Evolutionary conservation across 768 basidiomycete species (phyloP), one percentile per base, ranked within the genome.

Genomic region (Sarcodon aspratus): DNA sequence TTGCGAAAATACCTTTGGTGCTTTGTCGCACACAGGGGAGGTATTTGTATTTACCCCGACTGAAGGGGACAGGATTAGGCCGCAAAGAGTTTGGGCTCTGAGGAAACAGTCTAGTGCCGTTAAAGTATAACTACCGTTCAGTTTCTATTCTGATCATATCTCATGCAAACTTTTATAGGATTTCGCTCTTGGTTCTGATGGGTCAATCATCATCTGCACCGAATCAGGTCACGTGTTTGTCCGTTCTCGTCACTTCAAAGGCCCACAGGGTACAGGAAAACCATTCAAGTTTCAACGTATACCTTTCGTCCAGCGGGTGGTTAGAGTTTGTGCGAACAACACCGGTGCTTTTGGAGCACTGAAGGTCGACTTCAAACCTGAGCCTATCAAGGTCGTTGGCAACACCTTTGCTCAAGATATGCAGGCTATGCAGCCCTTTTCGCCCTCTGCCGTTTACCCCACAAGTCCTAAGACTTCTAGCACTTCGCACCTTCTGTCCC

Each of bases 141-240:
- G 21, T 10, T 17, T 13, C 12, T 32, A 13, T 21, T 37, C 4
- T 12, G 10, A 17, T 33, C 0, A 31, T 32, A 6, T 36, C 34
- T 40, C 21, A 35, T 5, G 13, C 15, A 56, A n/a, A 53, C 34
- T 8, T 45, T n/a, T 12, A 43, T 52, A 85, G 82, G 95, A 98
- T 56, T 85, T 95, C 8, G 92, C 91, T 0, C 70, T 97, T 11
- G 90, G 91, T 15, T 70, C 80, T 1, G 92, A 96, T 54, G 90
- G 93, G 4, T 78, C 85, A 12, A 77, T 96, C 58, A 83, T 96
- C 59, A 75, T 98, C 43, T 96, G 90, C 66, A 98, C 95, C 1
- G 80, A 86, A 53, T 94, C 95, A 4, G 95, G 95, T 0, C 93
- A 97, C 57, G 93, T 95, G 33, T 97, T 85, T 59, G 74, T 94